Evolutionary conservation across 176 grass and related monocot genomes (phyloP).

Genomic region (Hyparrhenia diplandra): DNA sequence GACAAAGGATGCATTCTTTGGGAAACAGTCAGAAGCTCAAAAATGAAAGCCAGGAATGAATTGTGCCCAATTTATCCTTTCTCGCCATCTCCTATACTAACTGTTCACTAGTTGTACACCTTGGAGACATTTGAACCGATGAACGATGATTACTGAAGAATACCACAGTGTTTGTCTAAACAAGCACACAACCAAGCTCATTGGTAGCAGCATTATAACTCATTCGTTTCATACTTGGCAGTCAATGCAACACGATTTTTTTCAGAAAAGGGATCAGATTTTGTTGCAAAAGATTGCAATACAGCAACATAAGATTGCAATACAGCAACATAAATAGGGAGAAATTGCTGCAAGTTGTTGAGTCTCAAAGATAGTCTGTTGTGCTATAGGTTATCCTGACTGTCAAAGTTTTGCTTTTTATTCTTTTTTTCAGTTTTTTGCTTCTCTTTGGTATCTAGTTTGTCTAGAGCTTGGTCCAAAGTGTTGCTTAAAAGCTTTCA

Average conservation of each 20-base stretch:
- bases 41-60: slow-evolving; percentile 3
- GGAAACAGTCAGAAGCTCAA: neutral
- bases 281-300: neutral
- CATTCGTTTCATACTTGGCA: neutral
- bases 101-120: neutral
- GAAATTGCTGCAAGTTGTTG: neutral
- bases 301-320: neutral
- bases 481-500: neutral
- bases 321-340: neutral
- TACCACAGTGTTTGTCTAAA: neutral
- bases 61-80: neutral
- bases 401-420: neutral
- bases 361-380: neutral
- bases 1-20: neutral
- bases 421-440: neutral
- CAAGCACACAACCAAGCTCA: neutral
- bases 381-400: neutral
- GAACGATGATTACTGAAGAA: neutral
- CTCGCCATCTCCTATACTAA: neutral
- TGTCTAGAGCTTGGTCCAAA: neutral
- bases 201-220: neutral
- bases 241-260: neutral
- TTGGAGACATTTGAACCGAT: neutral
- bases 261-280: neutral
- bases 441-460: neutral